Evolutionary conservation across 345 rosid species (phyloP).

Genomic region (Ailanthus altissimus): DNA sequence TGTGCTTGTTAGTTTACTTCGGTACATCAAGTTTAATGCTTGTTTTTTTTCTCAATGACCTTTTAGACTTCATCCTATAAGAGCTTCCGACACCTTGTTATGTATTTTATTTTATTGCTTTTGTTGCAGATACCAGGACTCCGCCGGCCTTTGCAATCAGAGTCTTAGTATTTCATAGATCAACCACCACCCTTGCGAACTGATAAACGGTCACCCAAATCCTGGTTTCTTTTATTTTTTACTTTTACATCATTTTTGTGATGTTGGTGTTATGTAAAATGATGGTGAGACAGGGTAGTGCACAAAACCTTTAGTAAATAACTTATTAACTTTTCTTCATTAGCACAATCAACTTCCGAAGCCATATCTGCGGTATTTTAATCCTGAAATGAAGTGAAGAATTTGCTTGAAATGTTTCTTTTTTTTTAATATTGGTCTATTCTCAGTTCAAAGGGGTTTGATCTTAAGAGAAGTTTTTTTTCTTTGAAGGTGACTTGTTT

Average conservation of each 20-base stretch:
- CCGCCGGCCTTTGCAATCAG: conserved; percentile 22
- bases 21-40: neutral
- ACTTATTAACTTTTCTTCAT: neutral
- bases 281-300: no score
- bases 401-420: no score
- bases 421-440: no score
- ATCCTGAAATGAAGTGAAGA: no score
- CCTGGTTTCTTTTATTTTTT: neutral
- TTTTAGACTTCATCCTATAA: neutral
- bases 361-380: no score
- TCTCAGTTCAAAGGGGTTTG: no score
- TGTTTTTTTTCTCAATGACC: neutral
- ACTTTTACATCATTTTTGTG: neutral
- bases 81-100: neutral
- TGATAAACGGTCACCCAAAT: neutral
- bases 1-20: neutral
- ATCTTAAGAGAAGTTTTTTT: no score
- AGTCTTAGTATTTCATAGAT: conserved; percentile 4
- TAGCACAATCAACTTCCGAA: no score
- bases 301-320: neutral
- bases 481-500: no score
- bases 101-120: neutral
- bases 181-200: neutral
- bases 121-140: conserved; percentile 57
- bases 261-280: neutral